phyloP scores from a whole-genome alignment of 2,329 filamentous ascomycete genomes.

The Byssochlamys sp. region DNA sequence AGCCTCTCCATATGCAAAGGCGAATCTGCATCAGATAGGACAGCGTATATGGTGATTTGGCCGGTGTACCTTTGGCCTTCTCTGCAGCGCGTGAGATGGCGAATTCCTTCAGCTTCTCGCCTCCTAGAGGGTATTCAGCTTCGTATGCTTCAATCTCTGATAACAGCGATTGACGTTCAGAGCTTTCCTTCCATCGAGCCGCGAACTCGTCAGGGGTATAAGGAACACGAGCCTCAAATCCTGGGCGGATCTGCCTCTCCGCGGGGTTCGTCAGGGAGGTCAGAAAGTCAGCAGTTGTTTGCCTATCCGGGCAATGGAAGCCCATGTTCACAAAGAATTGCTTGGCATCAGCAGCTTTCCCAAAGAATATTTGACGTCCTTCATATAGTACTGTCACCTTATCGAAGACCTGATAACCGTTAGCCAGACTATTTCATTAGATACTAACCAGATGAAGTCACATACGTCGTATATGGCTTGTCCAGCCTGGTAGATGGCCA shows the following conservation, averaged over 20 bases:
- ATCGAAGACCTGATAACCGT: conserved; percentile 48
- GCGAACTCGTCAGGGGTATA: conserved; percentile 63
- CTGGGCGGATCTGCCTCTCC: conserved; percentile 49
- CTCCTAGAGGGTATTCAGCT: conserved; percentile 33
- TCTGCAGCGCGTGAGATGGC: conserved; percentile 33
- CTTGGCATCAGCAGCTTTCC: conserved; percentile 51
- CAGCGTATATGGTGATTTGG: conserved; percentile 71
- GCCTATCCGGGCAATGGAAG: conserved; percentile 58
- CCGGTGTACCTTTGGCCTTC: conserved; percentile 40
- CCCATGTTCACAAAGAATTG: conserved; percentile 61
- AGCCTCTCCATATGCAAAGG: conserved; percentile 74
- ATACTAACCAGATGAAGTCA: neutral
- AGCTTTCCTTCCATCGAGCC: conserved; percentile 45
- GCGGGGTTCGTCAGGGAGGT: conserved; percentile 58
- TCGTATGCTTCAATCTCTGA: conserved; percentile 38
- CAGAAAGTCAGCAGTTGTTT: conserved; percentile 64
- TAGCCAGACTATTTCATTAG: neutral
- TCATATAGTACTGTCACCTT: conserved; percentile 66
- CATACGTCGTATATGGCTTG: conserved; percentile 39
- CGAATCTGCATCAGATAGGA: conserved; percentile 65
- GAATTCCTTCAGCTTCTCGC: conserved; percentile 31
- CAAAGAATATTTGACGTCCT: conserved; percentile 69
- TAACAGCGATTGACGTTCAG: conserved; percentile 34
- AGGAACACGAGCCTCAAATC: conserved; percentile 55
- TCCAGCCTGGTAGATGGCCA: conserved; percentile 48